Evolutionary conservation across 371 early-diverging fungal species (phyloP).

Genomic region (Lichtheimia ramosa): DNA sequence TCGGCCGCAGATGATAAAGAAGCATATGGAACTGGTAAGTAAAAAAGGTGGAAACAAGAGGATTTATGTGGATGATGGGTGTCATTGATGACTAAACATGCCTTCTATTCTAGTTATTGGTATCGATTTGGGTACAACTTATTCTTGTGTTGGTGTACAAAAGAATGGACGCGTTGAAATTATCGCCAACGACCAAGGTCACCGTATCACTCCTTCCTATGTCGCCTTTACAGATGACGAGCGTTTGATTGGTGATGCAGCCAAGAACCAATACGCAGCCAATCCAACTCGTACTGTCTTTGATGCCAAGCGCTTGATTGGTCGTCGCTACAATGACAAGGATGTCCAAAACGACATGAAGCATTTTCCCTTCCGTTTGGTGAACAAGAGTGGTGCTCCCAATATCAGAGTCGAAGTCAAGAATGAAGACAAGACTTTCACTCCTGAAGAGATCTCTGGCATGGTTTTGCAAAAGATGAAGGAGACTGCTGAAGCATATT

Average conservation of each 20-base stretch:
- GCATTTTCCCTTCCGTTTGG: slow-evolving; percentile 90
- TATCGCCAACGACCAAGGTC: slow-evolving; percentile 78
- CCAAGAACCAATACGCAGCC: slow-evolving; percentile 80
- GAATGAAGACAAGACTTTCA: slow-evolving; percentile 88
- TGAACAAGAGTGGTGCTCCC: slow-evolving; percentile 81
- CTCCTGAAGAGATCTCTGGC: slow-evolving; percentile 96
- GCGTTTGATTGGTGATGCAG: slow-evolving; percentile 87
- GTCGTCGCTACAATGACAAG: slow-evolving; percentile 82
- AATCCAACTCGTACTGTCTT: slow-evolving; percentile 91
- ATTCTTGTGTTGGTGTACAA: slow-evolving; percentile 95
- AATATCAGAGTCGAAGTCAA: slow-evolving; percentile 82
- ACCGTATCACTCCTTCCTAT: slow-evolving; percentile 89
- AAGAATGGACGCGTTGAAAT: slow-evolving; percentile 87
- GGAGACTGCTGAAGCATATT: slow-evolving; percentile 95
- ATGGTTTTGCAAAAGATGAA: slow-evolving; percentile 98
- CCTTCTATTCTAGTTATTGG: slow-evolving; percentile 37
- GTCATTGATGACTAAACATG: not conserved
- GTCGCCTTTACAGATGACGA: slow-evolving; percentile 85
- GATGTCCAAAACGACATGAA: slow-evolving; percentile 86
- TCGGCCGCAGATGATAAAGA: slow-evolving; percentile 44
- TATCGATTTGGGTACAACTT: slow-evolving; percentile 98
- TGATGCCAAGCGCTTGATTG: slow-evolving; percentile 95
- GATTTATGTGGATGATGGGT: not conserved
- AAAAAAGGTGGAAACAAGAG: not conserved
- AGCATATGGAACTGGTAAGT: slow-evolving; percentile 52